A percentile compares a stretch with the other conserved stretches of the same genome.
Conservation (phyloP, 257 asterid genomes). For the Nicotiana undulata region DNA sequence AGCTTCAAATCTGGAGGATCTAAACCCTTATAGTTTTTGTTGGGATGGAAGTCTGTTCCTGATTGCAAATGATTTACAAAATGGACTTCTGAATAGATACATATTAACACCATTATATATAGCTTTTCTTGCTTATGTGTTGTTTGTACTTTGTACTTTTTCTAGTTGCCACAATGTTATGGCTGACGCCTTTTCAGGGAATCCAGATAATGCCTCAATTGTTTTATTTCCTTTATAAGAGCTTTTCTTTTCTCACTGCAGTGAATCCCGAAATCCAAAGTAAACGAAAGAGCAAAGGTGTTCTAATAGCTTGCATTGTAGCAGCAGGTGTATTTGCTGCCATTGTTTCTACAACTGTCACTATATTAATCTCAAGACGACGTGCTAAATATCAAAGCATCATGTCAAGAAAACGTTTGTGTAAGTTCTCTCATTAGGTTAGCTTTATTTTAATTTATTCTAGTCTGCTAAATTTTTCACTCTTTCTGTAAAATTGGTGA, state of each 20-base stretch:
- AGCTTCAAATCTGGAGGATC: not conserved
- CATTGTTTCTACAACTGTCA: slow-evolving; percentile 15
- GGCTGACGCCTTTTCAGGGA: not conserved
- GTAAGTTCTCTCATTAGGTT: slow-evolving; percentile 17
- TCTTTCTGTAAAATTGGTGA: not conserved
- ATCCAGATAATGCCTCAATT: not conserved
- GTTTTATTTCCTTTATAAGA: not conserved
- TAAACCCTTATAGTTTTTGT: not conserved
- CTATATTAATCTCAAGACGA: slow-evolving; percentile 23
- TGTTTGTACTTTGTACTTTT: not conserved
- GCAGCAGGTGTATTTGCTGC: slow-evolving; percentile 22
- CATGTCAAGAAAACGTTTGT: slow-evolving; percentile 18
- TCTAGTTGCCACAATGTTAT: not conserved
- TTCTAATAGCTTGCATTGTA: slow-evolving; percentile 20
- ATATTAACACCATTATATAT: not conserved
- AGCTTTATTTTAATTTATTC: not conserved
- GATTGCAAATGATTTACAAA: not conserved
- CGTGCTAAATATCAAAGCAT: slow-evolving; percentile 14
- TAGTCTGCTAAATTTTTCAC: not conserved
- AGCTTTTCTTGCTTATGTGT: not conserved
- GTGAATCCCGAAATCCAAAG: slow-evolving; percentile 16
- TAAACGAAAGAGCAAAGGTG: slow-evolving; percentile 16
- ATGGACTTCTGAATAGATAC: not conserved
- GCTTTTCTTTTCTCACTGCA: slow-evolving; percentile 11
- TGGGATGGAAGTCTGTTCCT: not conserved